These are phyloP conservation scores for Cairneyella variabilis DNA, from an alignment of 495 filamentous ascomycete species.

Conservation along the genomic window DNA sequence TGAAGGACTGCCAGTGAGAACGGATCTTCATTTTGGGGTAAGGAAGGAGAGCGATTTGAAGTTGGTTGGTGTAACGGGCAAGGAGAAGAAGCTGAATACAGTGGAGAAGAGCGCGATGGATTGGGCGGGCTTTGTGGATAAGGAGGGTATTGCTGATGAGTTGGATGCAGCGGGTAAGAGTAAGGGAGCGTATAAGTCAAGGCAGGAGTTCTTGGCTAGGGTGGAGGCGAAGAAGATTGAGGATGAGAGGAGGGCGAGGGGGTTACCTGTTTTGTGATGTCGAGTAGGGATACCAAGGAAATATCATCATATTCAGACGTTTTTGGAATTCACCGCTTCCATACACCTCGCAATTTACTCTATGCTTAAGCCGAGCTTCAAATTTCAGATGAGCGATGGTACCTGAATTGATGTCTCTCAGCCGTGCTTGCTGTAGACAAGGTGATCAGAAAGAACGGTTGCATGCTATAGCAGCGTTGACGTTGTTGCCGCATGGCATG, in stretches of 20 bases:
- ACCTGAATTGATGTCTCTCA: too few species aligned
- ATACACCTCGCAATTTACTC: too few species aligned
- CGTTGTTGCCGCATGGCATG: too few species aligned
- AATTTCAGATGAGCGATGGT: too few species aligned
- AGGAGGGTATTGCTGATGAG: slow-evolving; percentile 89
- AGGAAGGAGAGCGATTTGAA: slow-evolving; percentile 8
- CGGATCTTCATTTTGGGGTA: slow-evolving; percentile 48
- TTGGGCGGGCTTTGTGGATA: slow-evolving; percentile 91
- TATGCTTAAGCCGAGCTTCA: too few species aligned
- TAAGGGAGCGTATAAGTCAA: slow-evolving; percentile 74
- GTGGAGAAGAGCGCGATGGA: slow-evolving; percentile 94
- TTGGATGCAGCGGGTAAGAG: slow-evolving; percentile 77
- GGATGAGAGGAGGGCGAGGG: slow-evolving; percentile 56
- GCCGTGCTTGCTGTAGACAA: too few species aligned
- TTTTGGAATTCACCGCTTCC: too few species aligned
- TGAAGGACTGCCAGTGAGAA: slow-evolving; percentile 36
- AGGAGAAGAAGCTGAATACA: slow-evolving; percentile 85
- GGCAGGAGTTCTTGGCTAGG: slow-evolving; percentile 85
- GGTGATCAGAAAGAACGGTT: too few species aligned
- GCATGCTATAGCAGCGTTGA: too few species aligned
- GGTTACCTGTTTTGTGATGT: slow-evolving; percentile 11
- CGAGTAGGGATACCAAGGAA: not conserved
- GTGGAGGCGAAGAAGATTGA: slow-evolving; percentile 76
- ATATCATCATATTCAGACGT: not conserved
- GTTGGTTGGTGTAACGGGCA: slow-evolving; percentile 30